Evolutionary conservation across 257 asterid genomes (phyloP).

Genomic region (Solanum sparsipilum): DNA sequence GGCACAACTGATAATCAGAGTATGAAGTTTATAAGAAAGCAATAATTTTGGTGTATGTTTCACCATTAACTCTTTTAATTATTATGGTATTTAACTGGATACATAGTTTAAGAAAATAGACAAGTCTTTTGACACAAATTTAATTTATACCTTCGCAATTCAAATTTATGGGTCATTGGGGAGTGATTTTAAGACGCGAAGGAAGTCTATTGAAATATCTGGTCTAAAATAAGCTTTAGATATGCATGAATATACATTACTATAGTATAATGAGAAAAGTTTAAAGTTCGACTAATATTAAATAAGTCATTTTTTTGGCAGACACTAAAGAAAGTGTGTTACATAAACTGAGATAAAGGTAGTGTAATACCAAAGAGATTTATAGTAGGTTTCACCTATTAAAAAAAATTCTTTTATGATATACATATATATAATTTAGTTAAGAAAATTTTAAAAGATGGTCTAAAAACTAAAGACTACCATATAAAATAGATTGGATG

Average conservation of each 20-base stretch:
- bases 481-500: not conserved
- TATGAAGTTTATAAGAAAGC: too few species aligned
- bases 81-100: too few species aligned
- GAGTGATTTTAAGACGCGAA: not conserved
- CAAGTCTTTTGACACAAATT: not conserved
- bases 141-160: not conserved
- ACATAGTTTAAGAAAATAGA: not conserved
- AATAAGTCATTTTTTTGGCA: not conserved
- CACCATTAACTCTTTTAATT: too few species aligned
- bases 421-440: not conserved
- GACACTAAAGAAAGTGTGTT: not conserved
- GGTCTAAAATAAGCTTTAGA: not conserved
- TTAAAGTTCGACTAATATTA: not conserved
- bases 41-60: too few species aligned
- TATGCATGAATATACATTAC: not conserved
- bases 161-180: not conserved
- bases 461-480: not conserved
- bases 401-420: not conserved
- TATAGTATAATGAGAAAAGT: not conserved
- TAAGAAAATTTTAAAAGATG: not conserved
- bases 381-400: not conserved
- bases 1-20: too few species aligned
- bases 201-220: not conserved
- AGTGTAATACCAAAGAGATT: not conserved
- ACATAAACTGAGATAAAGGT: not conserved